phyloP scores from a whole-genome alignment of 305 asterid genomes.

The Coffea humblotiana region DNA sequence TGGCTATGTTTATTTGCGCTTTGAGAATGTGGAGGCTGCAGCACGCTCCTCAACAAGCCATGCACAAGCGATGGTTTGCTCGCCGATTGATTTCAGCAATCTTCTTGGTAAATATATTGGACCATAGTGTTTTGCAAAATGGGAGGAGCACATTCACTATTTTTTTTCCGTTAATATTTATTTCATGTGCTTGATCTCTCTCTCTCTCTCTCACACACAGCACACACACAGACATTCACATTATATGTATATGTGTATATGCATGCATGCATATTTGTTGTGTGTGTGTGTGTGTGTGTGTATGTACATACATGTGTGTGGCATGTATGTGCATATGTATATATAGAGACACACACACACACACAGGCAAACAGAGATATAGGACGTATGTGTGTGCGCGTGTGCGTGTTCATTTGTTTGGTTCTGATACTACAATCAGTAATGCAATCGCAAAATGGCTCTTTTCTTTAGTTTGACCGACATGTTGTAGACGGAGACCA shows the following conservation, averaged over 20 bases:
- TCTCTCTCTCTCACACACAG: background rate
- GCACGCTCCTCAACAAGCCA: constrained; percentile 87
- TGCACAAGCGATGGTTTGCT: constrained; percentile 99
- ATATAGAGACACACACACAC: no score
- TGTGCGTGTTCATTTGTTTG: background rate
- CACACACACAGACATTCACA: no score
- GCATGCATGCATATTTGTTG: no score
- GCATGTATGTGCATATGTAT: no score
- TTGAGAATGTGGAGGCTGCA: constrained; percentile 76
- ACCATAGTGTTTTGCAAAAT: background rate
- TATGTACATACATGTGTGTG: no score
- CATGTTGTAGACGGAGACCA: background rate
- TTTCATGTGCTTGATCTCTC: background rate
- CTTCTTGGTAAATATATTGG: constrained; percentile 63
- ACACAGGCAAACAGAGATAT: no score
- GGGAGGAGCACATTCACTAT: background rate
- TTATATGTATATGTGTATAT: no score
- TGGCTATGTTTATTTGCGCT: constrained; percentile 91
- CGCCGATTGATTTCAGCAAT: constrained; percentile 90
- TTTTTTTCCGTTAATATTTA: background rate
- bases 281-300: no score
- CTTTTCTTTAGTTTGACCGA: background rate
- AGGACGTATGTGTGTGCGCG: no score
- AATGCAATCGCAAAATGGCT: background rate
- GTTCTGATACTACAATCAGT: background rate